Percentiles rank a stretch among this genome's conserved stretches.
Evolutionary conservation across 2,329 filamentous ascomycete genomes (phyloP).

Genomic region (Lizonia empirigonia): DNA sequence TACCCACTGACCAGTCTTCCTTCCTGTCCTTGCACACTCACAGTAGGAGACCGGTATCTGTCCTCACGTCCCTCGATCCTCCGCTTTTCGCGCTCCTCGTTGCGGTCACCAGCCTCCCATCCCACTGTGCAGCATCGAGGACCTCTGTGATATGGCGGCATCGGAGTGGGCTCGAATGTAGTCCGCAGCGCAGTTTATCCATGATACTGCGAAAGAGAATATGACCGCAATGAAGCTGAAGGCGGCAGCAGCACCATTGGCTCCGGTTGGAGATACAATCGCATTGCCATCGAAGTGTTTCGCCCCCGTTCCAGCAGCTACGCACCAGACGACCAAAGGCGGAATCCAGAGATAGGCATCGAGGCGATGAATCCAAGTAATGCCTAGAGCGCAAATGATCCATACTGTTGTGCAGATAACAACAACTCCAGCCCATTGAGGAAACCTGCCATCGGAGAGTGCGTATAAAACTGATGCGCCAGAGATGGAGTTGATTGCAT

Average conservation of each 20-base stretch:
- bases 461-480: conserved; percentile 46
- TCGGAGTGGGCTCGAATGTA: too few relatives aligned
- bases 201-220: conserved; percentile 48
- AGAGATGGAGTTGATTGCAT: conserved; percentile 49
- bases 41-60: too few relatives aligned
- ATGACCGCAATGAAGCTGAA: conserved; percentile 47
- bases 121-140: too few relatives aligned
- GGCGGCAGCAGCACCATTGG: conserved; percentile 42
- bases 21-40: too few relatives aligned
- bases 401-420: conserved; percentile 47
- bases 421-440: conserved; percentile 47
- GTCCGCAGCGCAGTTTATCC: conserved; percentile 48
- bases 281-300: conserved; percentile 39
- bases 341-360: conserved; percentile 48
- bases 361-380: conserved; percentile 48
- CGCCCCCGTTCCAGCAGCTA: conserved; percentile 47
- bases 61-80: too few relatives aligned
- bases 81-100: too few relatives aligned
- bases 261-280: conserved; percentile 29
- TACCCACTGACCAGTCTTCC: too few relatives aligned
- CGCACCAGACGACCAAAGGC: conserved; percentile 47
- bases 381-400: conserved; percentile 48
- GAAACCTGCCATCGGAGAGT: conserved; percentile 44
- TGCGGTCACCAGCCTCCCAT: too few relatives aligned
- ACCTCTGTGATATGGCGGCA: too few relatives aligned